These are phyloP conservation scores for Meira nashicola DNA, from an alignment of 1,284 basidiomycete genomes.

Conservation along the genomic window DNA sequence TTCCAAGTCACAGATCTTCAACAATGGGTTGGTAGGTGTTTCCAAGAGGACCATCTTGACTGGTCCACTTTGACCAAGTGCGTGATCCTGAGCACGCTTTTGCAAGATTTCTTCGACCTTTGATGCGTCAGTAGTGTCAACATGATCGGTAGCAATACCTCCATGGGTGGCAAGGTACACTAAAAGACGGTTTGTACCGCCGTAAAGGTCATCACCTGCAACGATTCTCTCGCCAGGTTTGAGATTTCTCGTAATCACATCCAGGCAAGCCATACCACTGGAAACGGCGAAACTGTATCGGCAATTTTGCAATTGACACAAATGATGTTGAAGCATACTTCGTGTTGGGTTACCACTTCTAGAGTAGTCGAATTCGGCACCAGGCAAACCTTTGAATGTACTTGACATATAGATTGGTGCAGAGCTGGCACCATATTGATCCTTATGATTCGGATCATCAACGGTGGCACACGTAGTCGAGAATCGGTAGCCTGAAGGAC, in stretches of 20 bases:
- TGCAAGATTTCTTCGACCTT: conserved; percentile 41
- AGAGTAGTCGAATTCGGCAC: conserved; percentile 82
- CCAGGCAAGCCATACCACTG: conserved; percentile 96
- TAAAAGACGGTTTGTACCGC: conserved; percentile 92
- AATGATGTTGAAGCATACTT: conserved; percentile 51
- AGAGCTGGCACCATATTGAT: conserved; percentile 88
- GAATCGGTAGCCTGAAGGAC: conserved; percentile 53
- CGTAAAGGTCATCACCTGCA: conserved; percentile 95
- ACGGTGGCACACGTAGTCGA: conserved; percentile 86
- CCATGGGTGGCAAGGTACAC: conserved; percentile 82
- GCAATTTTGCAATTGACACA: conserved; percentile 48
- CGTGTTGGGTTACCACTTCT: conserved; percentile 95
- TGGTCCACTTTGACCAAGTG: conserved; percentile 27
- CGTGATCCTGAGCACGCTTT: conserved; percentile 31
- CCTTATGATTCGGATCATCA: conserved; percentile 76
- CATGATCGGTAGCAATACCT: conserved; percentile 84
- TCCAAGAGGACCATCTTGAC: conserved; percentile 66
- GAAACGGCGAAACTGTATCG: conserved; percentile 83
- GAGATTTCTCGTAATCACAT: conserved; percentile 86
- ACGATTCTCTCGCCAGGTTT: conserved; percentile 92
- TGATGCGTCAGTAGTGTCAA: conserved; percentile 78
- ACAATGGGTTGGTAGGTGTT: conserved; percentile 92
- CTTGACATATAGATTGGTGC: conserved; percentile 97
- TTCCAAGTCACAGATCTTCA: conserved; percentile 89
- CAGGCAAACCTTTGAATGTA: conserved; percentile 92